Conservation (phyloP, 495 filamentous ascomycete genomes). For the Bryoglossum gracile region DNA sequence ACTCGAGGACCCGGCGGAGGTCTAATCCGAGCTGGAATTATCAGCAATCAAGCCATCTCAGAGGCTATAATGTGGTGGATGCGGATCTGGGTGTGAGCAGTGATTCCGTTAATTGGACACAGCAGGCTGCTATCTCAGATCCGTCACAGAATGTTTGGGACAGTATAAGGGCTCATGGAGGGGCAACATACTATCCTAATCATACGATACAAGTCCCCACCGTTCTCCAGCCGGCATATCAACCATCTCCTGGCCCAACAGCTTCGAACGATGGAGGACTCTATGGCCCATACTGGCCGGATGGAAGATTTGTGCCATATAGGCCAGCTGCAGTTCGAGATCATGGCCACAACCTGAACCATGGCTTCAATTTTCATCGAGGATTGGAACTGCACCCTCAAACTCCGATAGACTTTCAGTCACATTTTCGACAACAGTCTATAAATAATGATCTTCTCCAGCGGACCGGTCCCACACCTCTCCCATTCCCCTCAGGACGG, state of each 20-base stretch:
- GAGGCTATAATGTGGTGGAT: constrained; percentile 20
- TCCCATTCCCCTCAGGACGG: background rate
- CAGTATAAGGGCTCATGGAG: constrained; percentile 14
- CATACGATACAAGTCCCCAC: constrained; percentile 45
- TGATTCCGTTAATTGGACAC: constrained; percentile 11
- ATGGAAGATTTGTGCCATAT: constrained; percentile 71
- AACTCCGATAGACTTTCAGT: background rate
- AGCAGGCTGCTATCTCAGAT: constrained; percentile 13
- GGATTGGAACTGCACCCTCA: background rate
- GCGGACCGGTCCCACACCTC: background rate
- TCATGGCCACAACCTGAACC: constrained; percentile 4
- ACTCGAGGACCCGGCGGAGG: constrained; percentile 3
- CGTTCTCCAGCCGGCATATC: constrained; percentile 62
- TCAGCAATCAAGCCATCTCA: constrained; percentile 16
- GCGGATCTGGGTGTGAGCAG: constrained; percentile 7
- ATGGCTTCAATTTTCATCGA: constrained; percentile 3
- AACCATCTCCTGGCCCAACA: constrained; percentile 62
- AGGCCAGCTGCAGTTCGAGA: constrained; percentile 50
- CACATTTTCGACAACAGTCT: constrained; percentile 1
- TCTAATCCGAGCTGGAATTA: constrained; percentile 19
- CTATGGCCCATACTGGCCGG: constrained; percentile 71
- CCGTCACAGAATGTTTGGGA: constrained; percentile 15
- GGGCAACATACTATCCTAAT: constrained; percentile 16
- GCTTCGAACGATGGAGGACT: constrained; percentile 65
- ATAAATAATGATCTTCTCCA: background rate